Evolutionary conservation across 2,329 filamentous ascomycete species (phyloP), one percentile per base, ranked within the genome.

Genomic region (Apiospora saccharicola): DNA sequence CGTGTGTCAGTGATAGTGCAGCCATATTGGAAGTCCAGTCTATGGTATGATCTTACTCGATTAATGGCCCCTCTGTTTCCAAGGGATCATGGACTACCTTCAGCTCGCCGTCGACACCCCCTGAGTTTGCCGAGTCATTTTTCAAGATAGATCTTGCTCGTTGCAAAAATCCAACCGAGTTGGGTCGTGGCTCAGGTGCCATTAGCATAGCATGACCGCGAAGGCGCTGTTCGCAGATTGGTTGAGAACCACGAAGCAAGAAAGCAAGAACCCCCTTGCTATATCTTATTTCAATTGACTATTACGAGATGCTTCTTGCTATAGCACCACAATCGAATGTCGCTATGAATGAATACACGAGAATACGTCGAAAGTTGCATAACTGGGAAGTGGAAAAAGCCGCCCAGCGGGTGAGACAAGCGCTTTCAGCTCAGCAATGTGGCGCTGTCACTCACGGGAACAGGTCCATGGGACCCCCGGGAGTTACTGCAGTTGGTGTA

Each of bases 111-210:
- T 67, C 30, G 30, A 41, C 16, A 22, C 13, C 16, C 19, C 7
- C 57, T 41, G 57, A 19, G 13, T 67, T 24, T 24, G 57, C 30
- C 30, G 30, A 22, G 10, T 67, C 57, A 41, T 37, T 41, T n/a
- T 67, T 67, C 30, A 67, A 19, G 30, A 67, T 67, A 16, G 57
- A 67, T 41, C 37, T 67, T 41, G 57, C 57, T 34, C 57, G 26
- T 19, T 67, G 22, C 37, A 67, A 41, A 30, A 67, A 41, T 67
- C 57, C 57, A 41, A 67, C 26, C 49, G 49, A 51, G 49, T 26
- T 51, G 12, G 49, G 49, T 67, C 57, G 57, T 41, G 26, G 37
- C 30, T 67, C 57, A 67, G 57, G 57, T 67, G 57, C 57, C 57
- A 67, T 67, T 16, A 41, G 57, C 57, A 41, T 41, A 22, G 12